Base-by-base conservation (phyloP, 192 early-diverging fungal genomes). In the Lunasporangiospora selenospora region DNA sequence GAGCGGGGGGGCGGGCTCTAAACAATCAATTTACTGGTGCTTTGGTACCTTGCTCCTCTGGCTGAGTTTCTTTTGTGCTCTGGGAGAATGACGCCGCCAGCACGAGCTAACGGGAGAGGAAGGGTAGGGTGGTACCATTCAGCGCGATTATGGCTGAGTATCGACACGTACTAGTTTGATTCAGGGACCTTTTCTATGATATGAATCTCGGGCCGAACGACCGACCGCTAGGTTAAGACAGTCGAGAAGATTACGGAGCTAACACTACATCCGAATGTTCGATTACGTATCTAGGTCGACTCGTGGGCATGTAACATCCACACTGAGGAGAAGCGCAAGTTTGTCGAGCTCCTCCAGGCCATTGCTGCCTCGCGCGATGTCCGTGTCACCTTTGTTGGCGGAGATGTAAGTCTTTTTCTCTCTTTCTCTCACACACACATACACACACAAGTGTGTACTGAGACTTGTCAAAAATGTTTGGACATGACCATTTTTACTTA, bases 341-440 rank as follows among this genome's bases (percentile, higher is more conserved):
- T 93, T 53, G 78, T 96, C 16, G 67, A 79, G 46, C 65, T 81
- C 10, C 78, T 96, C 27, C 91, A 93, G 71, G 56, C 70, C 11
- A 83, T 91, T 60, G 83, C 94, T 23, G 56, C 65, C 9, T 53
- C 63, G 27, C 79, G 71, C 31, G 67, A 73, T 29, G 69, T 92
- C 46, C 90, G 94, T 42, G 88, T 93, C 27, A 90, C 90, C n/a
- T 91, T 94, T 65, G 71, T 94, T 6, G 84, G 81, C 32, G 94
- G 94, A 38, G 94, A 95, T 77, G 94, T 90, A 61, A 82, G 87
- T 77, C 69, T 47, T 41, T 38, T 36, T n/a, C 63, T 55, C 12
- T 26, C 12, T 31, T 12, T 3, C 21, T 26, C 27, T 39, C 3
- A n/a, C n/a, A n/a, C 10, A 13, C 21, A 10, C 12, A 27, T 10